Evolutionary conservation across 2,329 filamentous ascomycete genomes (phyloP), one percentile per base, ranked within the genome.

Genomic region (Diplodia seriata): DNA sequence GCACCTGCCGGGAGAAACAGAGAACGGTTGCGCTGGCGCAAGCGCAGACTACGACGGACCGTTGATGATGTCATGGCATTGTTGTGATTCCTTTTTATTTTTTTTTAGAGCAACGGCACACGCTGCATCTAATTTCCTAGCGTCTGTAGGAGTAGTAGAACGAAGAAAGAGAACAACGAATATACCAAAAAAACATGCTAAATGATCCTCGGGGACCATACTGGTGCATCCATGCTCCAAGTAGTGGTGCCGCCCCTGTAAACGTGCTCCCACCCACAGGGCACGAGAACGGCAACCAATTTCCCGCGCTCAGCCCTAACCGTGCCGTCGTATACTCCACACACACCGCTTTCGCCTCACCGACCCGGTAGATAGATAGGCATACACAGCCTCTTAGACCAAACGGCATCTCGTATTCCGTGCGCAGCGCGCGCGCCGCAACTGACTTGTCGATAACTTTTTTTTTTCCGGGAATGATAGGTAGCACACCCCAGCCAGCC

Each of bases 61-160:
- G 26, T n/a, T 47, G 55, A 61, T 62, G 66, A 67, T 62, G 66
- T 62, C 47, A 67, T 62, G 66, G 62, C 61, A 26, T 29, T 61
- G 36, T 54, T 67, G 31, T 67, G 43, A 67, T 67, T 20, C 38
- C 18, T 7, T 38, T 56, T 56, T 51, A 26, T 26, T 4, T 26
- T 26, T 3, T 7, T 47, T 61, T 61, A 62, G 57, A 62, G 38
- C 43, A 29, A 51, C 18, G 12, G 47, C 59, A 38, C 59, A 40
- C 43, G 59, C 54, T 57, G 54, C 43, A 36, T 38, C 31, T 20
- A 2, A 38, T 51, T 26, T 50, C 31, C 15, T 62, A 29, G 40
- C 18, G 36, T 11, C 2, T 59, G 55, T 61, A 49, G 26, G 26
- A 26, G 56, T n/a, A 50, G 59, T 38, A 51, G 59, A 33, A 20